Evolutionary conservation across 2,329 filamentous ascomycete genomes (phyloP), one percentile per base, ranked within the genome.

Genomic region (Talaromyces sp.): DNA sequence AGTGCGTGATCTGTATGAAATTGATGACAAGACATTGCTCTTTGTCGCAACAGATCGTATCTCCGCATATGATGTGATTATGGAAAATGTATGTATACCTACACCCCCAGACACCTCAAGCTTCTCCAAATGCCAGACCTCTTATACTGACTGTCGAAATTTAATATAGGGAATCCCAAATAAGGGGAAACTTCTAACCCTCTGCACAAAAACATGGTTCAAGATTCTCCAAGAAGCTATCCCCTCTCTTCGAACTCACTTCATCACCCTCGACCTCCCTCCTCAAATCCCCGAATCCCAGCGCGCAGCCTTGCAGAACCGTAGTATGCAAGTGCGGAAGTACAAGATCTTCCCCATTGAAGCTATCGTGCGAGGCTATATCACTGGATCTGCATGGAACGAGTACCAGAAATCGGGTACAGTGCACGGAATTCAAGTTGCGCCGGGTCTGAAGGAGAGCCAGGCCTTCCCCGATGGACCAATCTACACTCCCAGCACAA

Each of bases 51-150:
- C 89, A 13, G 92, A 97, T 77, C 88, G 94, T 64, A 94, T 97
- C 72, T 96, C 91, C 22, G 94, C 94, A 57, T 97, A 93, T 79
- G 93, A 97, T 81, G 91, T 95, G 66, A 85, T 96, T 66, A 86
- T 96, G 81, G 78, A 83, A 67, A 97, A 94, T 75, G 85, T 50
- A 66, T 78, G 78, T 43, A 66, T 78, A 78, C 63, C 77, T 19
- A 82, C 33, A n/a, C n/a, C n/a, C 43, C 17, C 17, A 9, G 35
- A 10, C 39, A 3, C 40, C 22, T 17, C 39, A 28, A 28, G 25
- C 25, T 28, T 22, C 37, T n/a, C 17, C 5, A 19, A 41, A 11
- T 5, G 9, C n/a, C n/a, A n/a, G 6, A 41, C 8, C 1, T 22
- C 10, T 15, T 3, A 25, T 25, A 15, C 21, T 45, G 3, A 45